A percentile compares a stretch with the other conserved stretches of the same genome.
phyloP scores from a whole-genome alignment of 306 rosid genomes.

The Notholithocarpus densiflorus region DNA sequence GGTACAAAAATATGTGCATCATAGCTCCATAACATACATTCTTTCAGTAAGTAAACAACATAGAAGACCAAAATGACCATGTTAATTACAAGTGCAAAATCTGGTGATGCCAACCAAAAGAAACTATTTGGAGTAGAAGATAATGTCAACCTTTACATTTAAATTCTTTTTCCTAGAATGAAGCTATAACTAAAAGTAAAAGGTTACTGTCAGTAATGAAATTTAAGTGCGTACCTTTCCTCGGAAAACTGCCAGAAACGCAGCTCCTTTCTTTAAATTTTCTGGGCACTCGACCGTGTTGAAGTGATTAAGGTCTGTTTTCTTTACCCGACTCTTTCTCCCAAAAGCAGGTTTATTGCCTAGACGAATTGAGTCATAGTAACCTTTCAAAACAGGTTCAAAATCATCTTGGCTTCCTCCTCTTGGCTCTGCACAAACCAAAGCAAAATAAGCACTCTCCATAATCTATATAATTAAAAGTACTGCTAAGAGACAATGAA shows the following conservation, averaged over 20 bases:
- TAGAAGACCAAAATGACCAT: constrained; percentile 6
- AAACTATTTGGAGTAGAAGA: not conserved
- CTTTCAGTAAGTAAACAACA: not conserved
- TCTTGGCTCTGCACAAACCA: constrained; percentile 71
- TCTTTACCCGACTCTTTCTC: constrained; percentile 60
- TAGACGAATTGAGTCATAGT: constrained; percentile 59
- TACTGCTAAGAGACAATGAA: not conserved
- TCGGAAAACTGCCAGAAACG: constrained; percentile 87
- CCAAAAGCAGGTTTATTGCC: constrained; percentile 42
- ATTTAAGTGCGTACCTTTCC: constrained; percentile 70
- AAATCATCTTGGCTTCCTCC: constrained; percentile 89
- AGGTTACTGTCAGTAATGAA: not conserved
- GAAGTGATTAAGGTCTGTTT: constrained; percentile 32
- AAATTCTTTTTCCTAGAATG: not conserved
- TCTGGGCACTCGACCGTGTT: constrained; percentile 32
- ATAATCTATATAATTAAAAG: not conserved
- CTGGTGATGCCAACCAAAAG: not conserved
- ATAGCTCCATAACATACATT: not conserved
- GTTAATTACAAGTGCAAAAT: not conserved
- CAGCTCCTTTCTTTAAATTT: constrained; percentile 57
- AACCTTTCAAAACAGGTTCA: constrained; percentile 70
- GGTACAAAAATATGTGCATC: not conserved
- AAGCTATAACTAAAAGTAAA: not conserved
- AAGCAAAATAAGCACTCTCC: constrained; percentile 7
- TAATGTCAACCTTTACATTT: not conserved